Evolutionary conservation across 2,329 filamentous ascomycete genomes (phyloP).

Genomic region (Pseudovirgaria hyperparasitica): DNA sequence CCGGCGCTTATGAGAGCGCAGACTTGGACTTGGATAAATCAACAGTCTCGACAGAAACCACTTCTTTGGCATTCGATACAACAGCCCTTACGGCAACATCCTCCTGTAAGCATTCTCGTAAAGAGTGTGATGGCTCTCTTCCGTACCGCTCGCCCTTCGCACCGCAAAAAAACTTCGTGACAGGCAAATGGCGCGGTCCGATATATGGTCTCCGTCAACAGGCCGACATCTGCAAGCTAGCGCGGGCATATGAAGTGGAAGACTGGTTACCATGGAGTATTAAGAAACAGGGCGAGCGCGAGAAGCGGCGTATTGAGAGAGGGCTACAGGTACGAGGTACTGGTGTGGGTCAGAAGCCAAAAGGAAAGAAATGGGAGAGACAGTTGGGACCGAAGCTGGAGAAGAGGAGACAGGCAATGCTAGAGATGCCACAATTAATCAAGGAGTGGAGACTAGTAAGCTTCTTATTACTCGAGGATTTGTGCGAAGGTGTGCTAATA

Average conservation of each 20-base stretch:
- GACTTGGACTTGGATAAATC: conserved; percentile 12
- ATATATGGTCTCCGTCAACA: conserved; percentile 75
- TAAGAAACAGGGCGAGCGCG: conserved; percentile 62
- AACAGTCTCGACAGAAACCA: conserved; percentile 28
- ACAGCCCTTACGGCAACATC: conserved; percentile 15
- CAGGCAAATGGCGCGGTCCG: conserved; percentile 73
- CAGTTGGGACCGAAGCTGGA: conserved; percentile 74
- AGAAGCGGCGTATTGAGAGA: conserved; percentile 61
- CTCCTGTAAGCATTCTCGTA: too few relatives aligned
- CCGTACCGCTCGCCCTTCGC: conserved; percentile 66
- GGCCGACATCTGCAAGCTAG: conserved; percentile 81
- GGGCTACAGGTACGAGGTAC: conserved; percentile 84
- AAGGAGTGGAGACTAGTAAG: conserved; percentile 84
- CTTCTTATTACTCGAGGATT: conserved; percentile 2
- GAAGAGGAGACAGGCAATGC: conserved; percentile 79
- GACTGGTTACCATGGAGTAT: conserved; percentile 63
- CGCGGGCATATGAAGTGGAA: conserved; percentile 64
- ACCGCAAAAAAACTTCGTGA: conserved; percentile 62
- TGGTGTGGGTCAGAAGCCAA: conserved; percentile 82
- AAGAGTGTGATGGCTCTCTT: conserved; percentile 20
- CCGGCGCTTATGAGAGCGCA: conserved; percentile 7
- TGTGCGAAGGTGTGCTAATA: conserved; percentile 21
- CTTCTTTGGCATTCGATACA: conserved; percentile 24
- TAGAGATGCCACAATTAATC: conserved; percentile 88
- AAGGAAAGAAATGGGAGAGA: conserved; percentile 90